phyloP scores from a whole-genome alignment of 805 yeast genomes.

The Trichomonascus vanleenenianus region DNA sequence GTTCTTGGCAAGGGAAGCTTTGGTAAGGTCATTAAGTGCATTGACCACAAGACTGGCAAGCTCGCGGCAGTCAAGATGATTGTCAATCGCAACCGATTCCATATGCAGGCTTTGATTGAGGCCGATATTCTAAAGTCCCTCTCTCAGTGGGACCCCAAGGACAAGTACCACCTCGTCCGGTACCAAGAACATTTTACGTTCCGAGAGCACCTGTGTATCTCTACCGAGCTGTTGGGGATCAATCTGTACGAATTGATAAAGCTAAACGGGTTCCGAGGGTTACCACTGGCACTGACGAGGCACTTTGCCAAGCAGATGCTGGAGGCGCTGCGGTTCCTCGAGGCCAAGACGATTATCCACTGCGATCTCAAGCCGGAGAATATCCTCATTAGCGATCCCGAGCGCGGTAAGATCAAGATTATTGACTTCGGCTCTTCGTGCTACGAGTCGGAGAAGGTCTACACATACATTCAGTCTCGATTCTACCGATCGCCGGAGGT shows the following conservation, averaged over 20 bases:
- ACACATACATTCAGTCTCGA: constrained; percentile 91
- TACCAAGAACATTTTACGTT: constrained; percentile 68
- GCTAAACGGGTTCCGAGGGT: constrained; percentile 30
- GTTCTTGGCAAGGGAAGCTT: constrained; percentile 73
- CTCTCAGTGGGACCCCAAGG: constrained; percentile 28
- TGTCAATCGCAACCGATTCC: constrained; percentile 64
- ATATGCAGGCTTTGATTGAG: constrained; percentile 71
- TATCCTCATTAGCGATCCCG: constrained; percentile 46
- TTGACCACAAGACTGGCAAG: constrained; percentile 53
- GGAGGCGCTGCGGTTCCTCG: constrained; percentile 53
- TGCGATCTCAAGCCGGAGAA: constrained; percentile 88
- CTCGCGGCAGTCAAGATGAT: constrained; percentile 71
- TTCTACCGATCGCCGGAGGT: constrained; percentile 96
- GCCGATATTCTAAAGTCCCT: constrained; percentile 56
- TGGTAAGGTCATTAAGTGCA: constrained; percentile 66
- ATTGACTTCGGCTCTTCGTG: constrained; percentile 69
- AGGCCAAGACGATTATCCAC: constrained; percentile 53
- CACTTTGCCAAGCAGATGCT: constrained; percentile 49
- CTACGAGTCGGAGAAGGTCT: constrained; percentile 66
- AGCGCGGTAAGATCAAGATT: constrained; percentile 47
- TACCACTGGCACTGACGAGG: constrained; percentile 27
- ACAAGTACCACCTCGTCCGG: constrained; percentile 36
- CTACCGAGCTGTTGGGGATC: constrained; percentile 62
- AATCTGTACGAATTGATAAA: constrained; percentile 53
- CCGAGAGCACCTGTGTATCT: constrained; percentile 75